Evolutionary conservation across 2,329 filamentous ascomycete genomes (phyloP).

Genomic region (Exophiala viscosa): DNA sequence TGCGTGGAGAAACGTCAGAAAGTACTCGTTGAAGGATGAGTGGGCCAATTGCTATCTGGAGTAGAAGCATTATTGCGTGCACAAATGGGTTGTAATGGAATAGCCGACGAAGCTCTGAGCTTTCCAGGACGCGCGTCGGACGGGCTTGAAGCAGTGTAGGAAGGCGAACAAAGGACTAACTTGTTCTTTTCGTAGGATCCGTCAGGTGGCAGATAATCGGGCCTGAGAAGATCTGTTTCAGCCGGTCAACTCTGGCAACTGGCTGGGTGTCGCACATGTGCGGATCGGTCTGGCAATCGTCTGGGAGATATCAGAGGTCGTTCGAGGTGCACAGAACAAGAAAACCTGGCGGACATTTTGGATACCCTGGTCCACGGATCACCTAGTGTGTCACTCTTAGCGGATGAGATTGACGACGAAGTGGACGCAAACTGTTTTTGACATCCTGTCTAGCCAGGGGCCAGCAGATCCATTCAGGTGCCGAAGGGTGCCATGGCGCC

Average conservation of each 20-base stretch:
- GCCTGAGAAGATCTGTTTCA: constrained; percentile 7
- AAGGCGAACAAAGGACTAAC: neutral
- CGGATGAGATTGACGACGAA: neutral
- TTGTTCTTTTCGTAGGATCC: neutral
- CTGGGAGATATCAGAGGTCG: neutral
- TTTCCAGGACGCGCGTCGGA: neutral
- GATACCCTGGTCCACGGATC: neutral
- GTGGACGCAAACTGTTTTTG: neutral
- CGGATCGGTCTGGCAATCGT: constrained; percentile 10
- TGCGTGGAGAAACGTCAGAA: neutral
- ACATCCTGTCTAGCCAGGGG: neutral
- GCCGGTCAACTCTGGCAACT: neutral
- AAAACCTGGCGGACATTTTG: neutral
- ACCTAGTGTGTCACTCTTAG: neutral
- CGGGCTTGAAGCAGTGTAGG: neutral
- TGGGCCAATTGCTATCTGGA: constrained; percentile 13
- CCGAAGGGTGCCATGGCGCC: neutral
- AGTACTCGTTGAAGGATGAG: constrained; percentile 7
- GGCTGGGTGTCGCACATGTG: constrained; percentile 12
- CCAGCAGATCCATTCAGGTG: neutral
- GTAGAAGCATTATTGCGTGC: neutral
- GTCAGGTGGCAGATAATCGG: neutral
- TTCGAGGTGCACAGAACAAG: neutral
- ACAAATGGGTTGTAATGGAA: no score
- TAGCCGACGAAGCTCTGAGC: neutral